These are phyloP conservation scores for Fraxinus paxiana DNA, from an alignment of 305 asterid species.

Conservation along the genomic window DNA sequence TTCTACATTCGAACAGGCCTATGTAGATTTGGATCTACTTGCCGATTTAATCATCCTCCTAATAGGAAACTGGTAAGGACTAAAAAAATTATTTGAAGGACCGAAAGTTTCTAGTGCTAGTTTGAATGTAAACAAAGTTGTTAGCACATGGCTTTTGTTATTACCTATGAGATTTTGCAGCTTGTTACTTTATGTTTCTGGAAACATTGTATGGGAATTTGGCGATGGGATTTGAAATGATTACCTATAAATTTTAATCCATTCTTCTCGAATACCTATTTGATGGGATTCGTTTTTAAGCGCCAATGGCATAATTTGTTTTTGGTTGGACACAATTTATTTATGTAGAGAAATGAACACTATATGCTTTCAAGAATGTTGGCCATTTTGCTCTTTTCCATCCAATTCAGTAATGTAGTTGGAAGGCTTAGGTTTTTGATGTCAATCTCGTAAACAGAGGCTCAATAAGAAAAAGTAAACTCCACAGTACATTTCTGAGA, in stretches of 20 bases:
- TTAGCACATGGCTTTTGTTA: background rate
- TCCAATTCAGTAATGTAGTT: background rate
- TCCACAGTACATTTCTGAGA: background rate
- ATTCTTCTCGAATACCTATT: background rate
- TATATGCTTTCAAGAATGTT: background rate
- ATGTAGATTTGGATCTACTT: conserved; percentile 88
- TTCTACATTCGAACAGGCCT: conserved; percentile 92
- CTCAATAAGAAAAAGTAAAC: background rate
- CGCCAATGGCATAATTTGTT: background rate
- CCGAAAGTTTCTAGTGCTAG: background rate
- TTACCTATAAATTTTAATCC: background rate
- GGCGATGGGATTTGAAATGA: background rate
- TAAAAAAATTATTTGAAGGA: background rate
- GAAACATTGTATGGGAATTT: background rate
- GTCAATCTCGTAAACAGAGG: background rate
- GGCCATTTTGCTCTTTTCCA: background rate
- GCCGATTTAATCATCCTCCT: conserved; percentile 94
- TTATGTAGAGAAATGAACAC: background rate
- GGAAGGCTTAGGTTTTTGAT: background rate
- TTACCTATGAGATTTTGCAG: background rate
- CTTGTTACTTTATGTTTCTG: background rate
- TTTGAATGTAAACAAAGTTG: background rate
- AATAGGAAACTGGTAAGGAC: conserved; percentile 74
- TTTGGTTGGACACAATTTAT: background rate
- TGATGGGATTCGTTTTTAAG: background rate